Conservation (phyloP, 164 flowering plant genomes). For the Magnolia officinalis region DNA sequence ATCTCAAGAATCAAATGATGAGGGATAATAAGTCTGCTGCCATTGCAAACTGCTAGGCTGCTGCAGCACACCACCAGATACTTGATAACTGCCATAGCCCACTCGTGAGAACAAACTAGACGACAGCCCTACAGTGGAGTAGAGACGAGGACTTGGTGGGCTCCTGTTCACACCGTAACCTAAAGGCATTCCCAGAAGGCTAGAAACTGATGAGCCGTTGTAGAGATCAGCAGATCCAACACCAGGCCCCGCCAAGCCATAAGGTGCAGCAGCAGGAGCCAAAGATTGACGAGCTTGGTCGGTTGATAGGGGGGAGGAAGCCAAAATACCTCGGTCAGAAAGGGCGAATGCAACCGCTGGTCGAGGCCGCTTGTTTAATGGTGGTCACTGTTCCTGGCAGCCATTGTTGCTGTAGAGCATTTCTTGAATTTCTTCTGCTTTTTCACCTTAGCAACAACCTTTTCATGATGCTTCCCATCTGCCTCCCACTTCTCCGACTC, state of each 20-base stretch:
- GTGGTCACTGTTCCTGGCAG: slow-evolving; percentile 16
- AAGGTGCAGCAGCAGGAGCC: neutral
- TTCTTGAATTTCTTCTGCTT: slow-evolving; percentile 20
- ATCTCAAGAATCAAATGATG: too few species aligned
- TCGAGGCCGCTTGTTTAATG: slow-evolving; percentile 33
- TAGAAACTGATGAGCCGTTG: neutral
- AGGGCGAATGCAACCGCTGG: slow-evolving; percentile 27
- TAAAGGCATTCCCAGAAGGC: neutral
- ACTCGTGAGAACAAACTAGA: neutral
- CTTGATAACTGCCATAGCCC: neutral
- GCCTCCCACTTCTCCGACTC: slow-evolving; percentile 41
- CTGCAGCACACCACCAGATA: neutral
- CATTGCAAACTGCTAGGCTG: too few species aligned
- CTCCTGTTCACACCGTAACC: neutral
- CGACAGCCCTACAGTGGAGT: neutral
- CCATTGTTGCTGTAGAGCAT: slow-evolving; percentile 33
- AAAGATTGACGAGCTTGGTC: neutral
- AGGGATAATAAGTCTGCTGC: too few species aligned
- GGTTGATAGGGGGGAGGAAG: slow-evolving; percentile 3
- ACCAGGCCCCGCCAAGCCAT: neutral
- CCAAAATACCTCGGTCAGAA: slow-evolving; percentile 3
- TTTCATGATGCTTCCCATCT: slow-evolving; percentile 33
- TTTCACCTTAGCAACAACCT: slow-evolving; percentile 6
- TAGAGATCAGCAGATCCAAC: too few species aligned
- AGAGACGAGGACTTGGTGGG: neutral